Conservation (phyloP, 768 basidiomycete genomes). For the Tulasnella sp. region DNA sequence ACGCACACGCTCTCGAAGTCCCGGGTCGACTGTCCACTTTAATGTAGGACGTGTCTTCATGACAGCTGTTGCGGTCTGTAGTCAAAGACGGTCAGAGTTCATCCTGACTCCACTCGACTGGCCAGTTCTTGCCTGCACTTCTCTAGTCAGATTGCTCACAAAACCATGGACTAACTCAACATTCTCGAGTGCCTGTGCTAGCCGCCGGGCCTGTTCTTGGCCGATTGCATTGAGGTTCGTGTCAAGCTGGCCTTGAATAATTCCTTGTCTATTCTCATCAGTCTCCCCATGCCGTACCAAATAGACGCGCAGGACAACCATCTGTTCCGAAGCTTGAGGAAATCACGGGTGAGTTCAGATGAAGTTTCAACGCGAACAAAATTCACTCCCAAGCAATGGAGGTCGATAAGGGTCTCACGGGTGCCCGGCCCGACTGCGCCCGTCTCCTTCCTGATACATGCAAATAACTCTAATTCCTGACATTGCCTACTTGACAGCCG, state of each 20-base stretch:
- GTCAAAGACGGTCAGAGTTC: neutral
- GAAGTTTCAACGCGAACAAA: neutral
- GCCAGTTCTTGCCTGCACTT: slow-evolving; percentile 19
- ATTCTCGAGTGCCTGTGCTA: slow-evolving; percentile 14
- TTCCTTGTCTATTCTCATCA: slow-evolving; percentile 8
- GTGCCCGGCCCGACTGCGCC: too few relatives aligned
- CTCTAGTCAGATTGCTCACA: slow-evolving; percentile 22
- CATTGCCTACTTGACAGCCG: too few relatives aligned
- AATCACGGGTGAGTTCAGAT: neutral
- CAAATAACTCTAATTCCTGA: too few relatives aligned
- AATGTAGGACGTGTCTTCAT: slow-evolving; percentile 10
- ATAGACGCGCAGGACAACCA: slow-evolving; percentile 5
- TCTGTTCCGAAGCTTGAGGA: neutral
- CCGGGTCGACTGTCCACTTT: neutral
- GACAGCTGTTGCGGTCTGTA: slow-evolving; percentile 15
- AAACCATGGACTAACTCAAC: slow-evolving; percentile 21
- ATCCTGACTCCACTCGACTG: neutral
- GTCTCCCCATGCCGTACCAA: slow-evolving; percentile 15
- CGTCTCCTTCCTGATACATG: too few relatives aligned
- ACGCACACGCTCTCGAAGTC: slow-evolving; percentile 1
- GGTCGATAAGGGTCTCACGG: too few relatives aligned
- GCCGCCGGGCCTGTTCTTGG: slow-evolving; percentile 10
- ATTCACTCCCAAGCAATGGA: too few relatives aligned
- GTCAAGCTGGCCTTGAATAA: slow-evolving; percentile 19
- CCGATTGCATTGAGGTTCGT: slow-evolving; percentile 18